These are phyloP conservation scores for Wallacemonas rigidus DNA, from an alignment of 208 protist species.

Conservation along the genomic window DNA sequence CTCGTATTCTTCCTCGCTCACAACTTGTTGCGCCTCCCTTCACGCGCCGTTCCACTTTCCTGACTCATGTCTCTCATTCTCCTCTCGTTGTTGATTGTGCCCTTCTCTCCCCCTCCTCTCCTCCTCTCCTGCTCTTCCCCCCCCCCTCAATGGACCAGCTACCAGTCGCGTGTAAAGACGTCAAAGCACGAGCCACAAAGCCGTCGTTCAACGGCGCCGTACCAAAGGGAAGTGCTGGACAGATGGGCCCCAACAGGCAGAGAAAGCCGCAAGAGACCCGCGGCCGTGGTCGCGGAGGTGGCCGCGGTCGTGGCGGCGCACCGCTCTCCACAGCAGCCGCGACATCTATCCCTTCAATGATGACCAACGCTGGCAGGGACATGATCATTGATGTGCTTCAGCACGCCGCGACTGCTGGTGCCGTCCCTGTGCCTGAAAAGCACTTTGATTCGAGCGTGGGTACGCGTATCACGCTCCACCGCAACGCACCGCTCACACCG, in stretches of 20 bases:
- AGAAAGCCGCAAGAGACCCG: constrained; percentile 42
- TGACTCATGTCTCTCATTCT: too few species aligned
- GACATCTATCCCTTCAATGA: constrained; percentile 61
- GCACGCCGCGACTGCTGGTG: constrained; percentile 82
- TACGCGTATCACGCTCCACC: constrained; percentile 72
- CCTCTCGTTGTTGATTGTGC: too few species aligned
- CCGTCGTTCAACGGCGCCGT: too few species aligned
- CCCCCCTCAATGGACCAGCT: too few species aligned
- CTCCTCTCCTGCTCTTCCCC: too few species aligned
- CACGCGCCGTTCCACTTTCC: too few species aligned
- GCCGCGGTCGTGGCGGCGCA: constrained; percentile 29
- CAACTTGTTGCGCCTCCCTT: too few species aligned
- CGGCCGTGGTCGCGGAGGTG: constrained; percentile 39
- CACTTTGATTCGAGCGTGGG: constrained; percentile 78
- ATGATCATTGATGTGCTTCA: constrained; percentile 90
- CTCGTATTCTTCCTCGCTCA: too few species aligned
- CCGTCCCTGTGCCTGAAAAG: constrained; percentile 78
- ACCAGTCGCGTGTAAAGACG: too few species aligned
- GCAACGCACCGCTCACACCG: constrained; percentile 73
- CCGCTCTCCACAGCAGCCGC: constrained; percentile 15
- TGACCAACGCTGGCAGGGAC: constrained; percentile 67
- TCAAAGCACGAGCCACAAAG: too few species aligned
- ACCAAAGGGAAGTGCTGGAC: too few species aligned
- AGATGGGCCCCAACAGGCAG: constrained; percentile 84
- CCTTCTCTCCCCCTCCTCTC: too few species aligned